phyloP scores from a whole-genome alignment of 225 moss, liverwort and hornwort species.

The Sphagnum tenellum region DNA sequence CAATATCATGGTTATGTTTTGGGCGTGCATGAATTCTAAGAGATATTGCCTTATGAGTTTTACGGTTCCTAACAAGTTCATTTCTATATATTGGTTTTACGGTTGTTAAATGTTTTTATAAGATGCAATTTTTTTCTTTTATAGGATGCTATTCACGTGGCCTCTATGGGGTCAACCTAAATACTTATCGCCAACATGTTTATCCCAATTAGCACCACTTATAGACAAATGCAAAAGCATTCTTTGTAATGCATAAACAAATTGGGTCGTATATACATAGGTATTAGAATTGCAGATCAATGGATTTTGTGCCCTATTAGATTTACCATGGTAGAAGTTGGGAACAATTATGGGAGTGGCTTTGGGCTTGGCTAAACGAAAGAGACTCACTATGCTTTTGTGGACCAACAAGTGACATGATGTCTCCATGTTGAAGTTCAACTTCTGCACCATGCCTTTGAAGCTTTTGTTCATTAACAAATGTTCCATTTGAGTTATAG shows the following conservation, averaged over 20 bases:
- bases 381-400: conserved; percentile 61
- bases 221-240: conserved; percentile 79
- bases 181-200: conserved; percentile 7
- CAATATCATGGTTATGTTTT: too few relatives aligned
- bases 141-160: conserved; percentile 23
- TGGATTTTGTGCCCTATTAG: too few relatives aligned
- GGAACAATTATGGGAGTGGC: too few relatives aligned
- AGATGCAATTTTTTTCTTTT: conserved; percentile 70
- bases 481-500: conserved; percentile 41
- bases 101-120: conserved; percentile 24
- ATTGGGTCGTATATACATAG: not conserved
- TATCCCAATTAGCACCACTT: conserved; percentile 34
- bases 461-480: conserved; percentile 29
- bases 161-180: conserved; percentile 28
- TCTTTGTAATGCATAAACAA: conserved; percentile 29
- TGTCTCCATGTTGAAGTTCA: conserved; percentile 37
- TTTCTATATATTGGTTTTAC: not conserved
- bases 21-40: too few relatives aligned
- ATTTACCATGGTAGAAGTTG: too few relatives aligned
- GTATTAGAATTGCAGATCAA: not conserved
- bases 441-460: conserved; percentile 37
- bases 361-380: too few relatives aligned
- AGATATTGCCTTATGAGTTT: too few relatives aligned
- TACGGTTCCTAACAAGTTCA: too few relatives aligned
- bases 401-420: conserved; percentile 27